A percentile compares a stretch with the other conserved stretches of the same genome.
These are phyloP conservation scores for Saccharomycopsis javanensis DNA, from an alignment of 805 yeast species.

Conservation along the genomic window DNA sequence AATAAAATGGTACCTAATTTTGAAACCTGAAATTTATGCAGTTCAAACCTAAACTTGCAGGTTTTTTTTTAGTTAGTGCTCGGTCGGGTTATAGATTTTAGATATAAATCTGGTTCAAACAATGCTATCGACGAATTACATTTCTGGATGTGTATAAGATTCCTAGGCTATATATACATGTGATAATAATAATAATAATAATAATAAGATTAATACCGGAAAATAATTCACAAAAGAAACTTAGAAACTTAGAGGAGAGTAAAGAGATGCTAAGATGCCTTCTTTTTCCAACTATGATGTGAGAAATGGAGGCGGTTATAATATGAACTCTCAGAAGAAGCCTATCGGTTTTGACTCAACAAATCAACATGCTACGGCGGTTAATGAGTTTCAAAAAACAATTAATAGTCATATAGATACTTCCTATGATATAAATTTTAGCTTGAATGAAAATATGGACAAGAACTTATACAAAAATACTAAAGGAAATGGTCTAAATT, in stretches of 20 bases:
- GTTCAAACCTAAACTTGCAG: neutral
- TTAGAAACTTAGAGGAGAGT: too few species aligned
- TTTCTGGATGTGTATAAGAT: neutral
- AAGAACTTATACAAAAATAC: neutral
- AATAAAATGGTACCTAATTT: neutral
- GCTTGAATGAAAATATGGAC: conserved; percentile 5
- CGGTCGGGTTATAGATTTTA: neutral
- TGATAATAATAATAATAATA: neutral
- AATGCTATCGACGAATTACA: neutral
- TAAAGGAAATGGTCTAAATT: neutral
- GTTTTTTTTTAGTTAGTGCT: neutral
- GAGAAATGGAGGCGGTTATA: neutral
- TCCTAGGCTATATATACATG: too few species aligned
- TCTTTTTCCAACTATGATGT: neutral
- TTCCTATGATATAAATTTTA: conserved; percentile 18
- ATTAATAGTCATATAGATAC: conserved; percentile 19
- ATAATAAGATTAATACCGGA: too few species aligned
- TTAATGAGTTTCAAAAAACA: conserved; percentile 18
- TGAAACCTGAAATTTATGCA: neutral
- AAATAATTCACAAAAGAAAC: neutral
- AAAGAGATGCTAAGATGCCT: neutral
- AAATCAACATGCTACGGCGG: neutral
- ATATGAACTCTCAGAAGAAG: neutral
- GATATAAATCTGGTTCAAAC: neutral
- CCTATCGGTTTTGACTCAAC: neutral